A percentile compares a stretch with the other conserved stretches of the same genome.
phyloP scores from a whole-genome alignment of 768 basidiomycete genomes.

The Boletus barrowsii region DNA sequence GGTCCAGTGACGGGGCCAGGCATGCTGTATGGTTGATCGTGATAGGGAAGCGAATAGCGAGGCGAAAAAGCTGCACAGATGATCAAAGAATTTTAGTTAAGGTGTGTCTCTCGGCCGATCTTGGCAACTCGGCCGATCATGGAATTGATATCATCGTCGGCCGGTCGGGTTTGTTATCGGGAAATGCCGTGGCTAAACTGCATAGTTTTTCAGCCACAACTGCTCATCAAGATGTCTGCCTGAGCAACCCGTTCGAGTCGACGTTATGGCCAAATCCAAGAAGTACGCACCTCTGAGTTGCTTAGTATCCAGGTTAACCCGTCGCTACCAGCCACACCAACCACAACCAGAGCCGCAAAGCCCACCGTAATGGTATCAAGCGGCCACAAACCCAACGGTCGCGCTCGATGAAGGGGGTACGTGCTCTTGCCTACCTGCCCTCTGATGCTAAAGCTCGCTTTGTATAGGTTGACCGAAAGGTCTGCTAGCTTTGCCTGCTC shows the following conservation, averaged over 20 bases:
- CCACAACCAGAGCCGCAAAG: slow-evolving; percentile 96
- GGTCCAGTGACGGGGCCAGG: slow-evolving; percentile 57
- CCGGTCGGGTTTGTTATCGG: slow-evolving; percentile 8
- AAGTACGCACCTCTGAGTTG: slow-evolving; percentile 54
- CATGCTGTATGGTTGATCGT: slow-evolving; percentile 35
- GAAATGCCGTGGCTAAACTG: slow-evolving; percentile 23
- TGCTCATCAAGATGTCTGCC: neutral
- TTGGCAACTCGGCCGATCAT: neutral
- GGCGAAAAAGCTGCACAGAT: neutral
- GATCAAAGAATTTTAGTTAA: slow-evolving; percentile 4
- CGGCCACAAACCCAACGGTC: slow-evolving; percentile 69
- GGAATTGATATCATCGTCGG: too few species aligned
- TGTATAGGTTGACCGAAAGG: slow-evolving; percentile 76
- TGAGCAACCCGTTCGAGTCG: slow-evolving; percentile 3
- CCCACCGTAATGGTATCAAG: slow-evolving; percentile 97
- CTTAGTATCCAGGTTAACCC: slow-evolving; percentile 14
- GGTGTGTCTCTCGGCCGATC: slow-evolving; percentile 2
- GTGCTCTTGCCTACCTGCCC: slow-evolving; percentile 33
- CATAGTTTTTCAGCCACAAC: slow-evolving; percentile 36
- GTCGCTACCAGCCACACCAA: slow-evolving; percentile 71
- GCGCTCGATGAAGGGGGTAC: slow-evolving; percentile 87
- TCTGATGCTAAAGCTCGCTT: neutral
- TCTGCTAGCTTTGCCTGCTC: slow-evolving; percentile 29
- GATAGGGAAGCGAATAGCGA: neutral
- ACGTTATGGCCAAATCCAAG: slow-evolving; percentile 94